Percentiles rank a stretch among this genome's conserved stretches.
Evolutionary conservation across 164 flowering plant genomes (phyloP).

Genomic region (Akebia trifoliata): DNA sequence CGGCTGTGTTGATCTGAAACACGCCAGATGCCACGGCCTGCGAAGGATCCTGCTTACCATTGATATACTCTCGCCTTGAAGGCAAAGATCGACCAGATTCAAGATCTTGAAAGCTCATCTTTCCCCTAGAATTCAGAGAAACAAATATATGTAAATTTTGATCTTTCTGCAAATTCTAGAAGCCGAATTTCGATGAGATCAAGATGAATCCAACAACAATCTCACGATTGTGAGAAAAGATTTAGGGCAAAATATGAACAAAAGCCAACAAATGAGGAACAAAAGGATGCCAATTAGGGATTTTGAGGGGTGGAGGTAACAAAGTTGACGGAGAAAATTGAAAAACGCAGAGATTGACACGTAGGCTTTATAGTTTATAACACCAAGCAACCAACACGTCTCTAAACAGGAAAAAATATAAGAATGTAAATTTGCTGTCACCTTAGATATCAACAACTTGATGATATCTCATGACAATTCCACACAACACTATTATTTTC

Average conservation of each 20-base stretch:
- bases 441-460: too few relatives aligned
- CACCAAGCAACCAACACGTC: too few relatives aligned
- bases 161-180: slow-evolving; percentile 12
- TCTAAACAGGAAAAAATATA: too few relatives aligned
- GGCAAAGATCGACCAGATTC: slow-evolving; percentile 39
- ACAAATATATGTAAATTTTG: background rate
- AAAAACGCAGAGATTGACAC: too few relatives aligned
- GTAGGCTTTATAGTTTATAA: too few relatives aligned
- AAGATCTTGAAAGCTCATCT: slow-evolving; percentile 63
- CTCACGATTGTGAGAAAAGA: background rate
- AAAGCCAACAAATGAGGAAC: background rate
- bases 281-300: background rate
- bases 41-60: slow-evolving; percentile 37
- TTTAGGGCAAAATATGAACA: too few relatives aligned
- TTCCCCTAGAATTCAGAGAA: too few relatives aligned
- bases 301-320: background rate
- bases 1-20: slow-evolving; percentile 60
- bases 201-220: background rate
- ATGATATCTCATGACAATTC: too few relatives aligned
- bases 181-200: background rate
- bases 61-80: slow-evolving; percentile 19
- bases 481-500: too few relatives aligned
- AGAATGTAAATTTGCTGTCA: too few relatives aligned
- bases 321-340: too few relatives aligned
- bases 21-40: slow-evolving; percentile 59